Conservation (phyloP, 2,329 filamentous ascomycete genomes). For the Cytospora mali region DNA sequence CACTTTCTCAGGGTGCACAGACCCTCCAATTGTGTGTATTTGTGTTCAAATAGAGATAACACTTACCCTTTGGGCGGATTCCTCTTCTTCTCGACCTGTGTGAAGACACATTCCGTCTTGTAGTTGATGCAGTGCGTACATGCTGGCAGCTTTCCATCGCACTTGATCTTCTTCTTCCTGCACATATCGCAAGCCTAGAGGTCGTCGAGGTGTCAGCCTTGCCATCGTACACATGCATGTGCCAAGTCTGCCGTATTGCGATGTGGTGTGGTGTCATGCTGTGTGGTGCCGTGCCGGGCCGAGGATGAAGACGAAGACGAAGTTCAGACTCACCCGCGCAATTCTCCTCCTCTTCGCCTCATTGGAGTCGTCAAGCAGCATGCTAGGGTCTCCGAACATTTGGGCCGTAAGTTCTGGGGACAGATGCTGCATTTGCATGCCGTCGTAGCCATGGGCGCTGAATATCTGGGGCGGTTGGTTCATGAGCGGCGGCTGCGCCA, state of each 20-base stretch:
- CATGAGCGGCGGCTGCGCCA: slow-evolving; percentile 58
- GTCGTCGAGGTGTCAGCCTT: slow-evolving; percentile 22
- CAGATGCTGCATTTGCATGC: slow-evolving; percentile 58
- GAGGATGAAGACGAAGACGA: neutral
- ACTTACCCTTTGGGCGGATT: slow-evolving; percentile 92
- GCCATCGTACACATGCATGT: slow-evolving; percentile 26
- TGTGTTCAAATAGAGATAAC: neutral
- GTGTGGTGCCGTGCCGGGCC: neutral
- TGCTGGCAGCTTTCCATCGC: slow-evolving; percentile 91
- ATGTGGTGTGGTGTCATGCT: neutral
- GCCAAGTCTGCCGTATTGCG: slow-evolving; percentile 11
- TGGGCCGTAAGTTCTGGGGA: slow-evolving; percentile 61
- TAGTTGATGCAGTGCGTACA: slow-evolving; percentile 98
- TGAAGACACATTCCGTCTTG: slow-evolving; percentile 97
- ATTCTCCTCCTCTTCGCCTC: slow-evolving; percentile 90
- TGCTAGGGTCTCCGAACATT: slow-evolving; percentile 60
- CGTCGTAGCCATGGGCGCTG: slow-evolving; percentile 62
- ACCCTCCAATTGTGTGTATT: neutral
- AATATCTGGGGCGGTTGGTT: slow-evolving; percentile 72
- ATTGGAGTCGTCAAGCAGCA: slow-evolving; percentile 65
- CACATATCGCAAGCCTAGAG: slow-evolving; percentile 95
- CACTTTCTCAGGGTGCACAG: neutral
- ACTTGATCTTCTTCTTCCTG: slow-evolving; percentile 96
- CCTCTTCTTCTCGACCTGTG: slow-evolving; percentile 97
- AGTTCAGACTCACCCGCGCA: slow-evolving; percentile 67